These are phyloP conservation scores for Gracilaria domingensis DNA, from an alignment of 23 red algal genomes.

Conservation along the genomic window DNA sequence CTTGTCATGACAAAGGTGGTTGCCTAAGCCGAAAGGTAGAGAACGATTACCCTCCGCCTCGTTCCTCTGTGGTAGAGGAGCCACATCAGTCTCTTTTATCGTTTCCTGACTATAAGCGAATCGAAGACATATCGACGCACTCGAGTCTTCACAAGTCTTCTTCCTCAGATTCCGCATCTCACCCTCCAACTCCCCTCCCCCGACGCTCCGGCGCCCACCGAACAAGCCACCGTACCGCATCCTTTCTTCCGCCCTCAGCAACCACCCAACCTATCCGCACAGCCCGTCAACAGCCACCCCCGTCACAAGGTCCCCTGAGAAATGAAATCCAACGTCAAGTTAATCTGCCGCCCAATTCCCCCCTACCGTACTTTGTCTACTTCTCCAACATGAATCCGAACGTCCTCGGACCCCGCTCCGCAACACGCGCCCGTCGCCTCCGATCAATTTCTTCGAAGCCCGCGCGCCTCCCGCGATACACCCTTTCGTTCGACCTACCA, in stretches of 20 bases:
- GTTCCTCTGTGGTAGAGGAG: too few relatives aligned
- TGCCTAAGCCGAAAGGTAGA: too few relatives aligned
- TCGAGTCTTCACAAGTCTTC: too few relatives aligned
- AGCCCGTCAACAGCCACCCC: background rate
- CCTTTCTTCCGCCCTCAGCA: background rate
- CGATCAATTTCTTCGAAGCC: constrained; percentile 37
- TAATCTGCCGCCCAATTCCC: background rate
- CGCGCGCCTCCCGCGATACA: constrained; percentile 43
- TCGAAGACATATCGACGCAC: too few relatives aligned
- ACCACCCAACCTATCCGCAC: background rate
- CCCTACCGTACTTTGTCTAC: constrained; percentile 96
- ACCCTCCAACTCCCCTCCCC: background rate
- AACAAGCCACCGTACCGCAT: background rate
- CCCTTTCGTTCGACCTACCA: constrained; percentile 69
- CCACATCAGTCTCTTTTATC: too few relatives aligned
- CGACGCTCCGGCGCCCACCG: background rate
- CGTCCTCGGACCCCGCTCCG: constrained; percentile 65
- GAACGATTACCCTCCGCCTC: too few relatives aligned
- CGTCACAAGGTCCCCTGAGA: too few relatives aligned
- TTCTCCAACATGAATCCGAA: constrained; percentile 90
- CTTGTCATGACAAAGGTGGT: too few relatives aligned
- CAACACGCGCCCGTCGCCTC: constrained; percentile 47
- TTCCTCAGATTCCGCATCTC: too few relatives aligned
- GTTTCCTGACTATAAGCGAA: too few relatives aligned
- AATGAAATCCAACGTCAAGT: background rate